Percentiles rank a stretch among this genome's conserved stretches.
These are phyloP conservation scores for Aspergillus indologenus DNA, from an alignment of 495 filamentous ascomycete species.

Conservation along the genomic window DNA sequence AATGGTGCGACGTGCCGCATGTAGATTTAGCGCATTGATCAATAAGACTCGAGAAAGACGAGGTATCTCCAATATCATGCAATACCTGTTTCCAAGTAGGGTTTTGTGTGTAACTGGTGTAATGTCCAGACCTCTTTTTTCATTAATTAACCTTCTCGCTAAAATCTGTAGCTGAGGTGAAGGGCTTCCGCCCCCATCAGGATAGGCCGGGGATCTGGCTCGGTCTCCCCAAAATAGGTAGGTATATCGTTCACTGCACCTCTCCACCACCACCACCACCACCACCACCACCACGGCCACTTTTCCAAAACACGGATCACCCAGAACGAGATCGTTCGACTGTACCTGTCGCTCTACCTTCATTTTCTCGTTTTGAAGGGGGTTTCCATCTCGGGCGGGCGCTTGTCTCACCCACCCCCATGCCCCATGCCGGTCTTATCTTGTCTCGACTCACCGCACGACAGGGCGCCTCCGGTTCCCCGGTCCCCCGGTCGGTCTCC, in stretches of 20 bases:
- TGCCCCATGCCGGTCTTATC: conserved; percentile 11
- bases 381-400: conserved; percentile 3
- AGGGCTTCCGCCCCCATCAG: background rate
- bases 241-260: background rate
- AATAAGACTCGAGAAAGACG: background rate
- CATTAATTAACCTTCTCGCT: background rate
- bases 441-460: conserved; percentile 12
- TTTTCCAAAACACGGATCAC: background rate
- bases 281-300: background rate
- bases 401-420: conserved; percentile 20
- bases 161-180: background rate
- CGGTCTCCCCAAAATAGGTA: background rate
- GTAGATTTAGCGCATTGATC: background rate
- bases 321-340: background rate
- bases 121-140: background rate
- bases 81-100: background rate
- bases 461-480: conserved; percentile 2
- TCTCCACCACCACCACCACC: background rate
- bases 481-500: too few species aligned
- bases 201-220: background rate
- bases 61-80: background rate
- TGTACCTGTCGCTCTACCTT: conserved; percentile 2
- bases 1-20: background rate
- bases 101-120: background rate
- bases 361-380: background rate